Evolutionary conservation across 257 asterid species (phyloP).

Genomic region (Solanum virginianum): DNA sequence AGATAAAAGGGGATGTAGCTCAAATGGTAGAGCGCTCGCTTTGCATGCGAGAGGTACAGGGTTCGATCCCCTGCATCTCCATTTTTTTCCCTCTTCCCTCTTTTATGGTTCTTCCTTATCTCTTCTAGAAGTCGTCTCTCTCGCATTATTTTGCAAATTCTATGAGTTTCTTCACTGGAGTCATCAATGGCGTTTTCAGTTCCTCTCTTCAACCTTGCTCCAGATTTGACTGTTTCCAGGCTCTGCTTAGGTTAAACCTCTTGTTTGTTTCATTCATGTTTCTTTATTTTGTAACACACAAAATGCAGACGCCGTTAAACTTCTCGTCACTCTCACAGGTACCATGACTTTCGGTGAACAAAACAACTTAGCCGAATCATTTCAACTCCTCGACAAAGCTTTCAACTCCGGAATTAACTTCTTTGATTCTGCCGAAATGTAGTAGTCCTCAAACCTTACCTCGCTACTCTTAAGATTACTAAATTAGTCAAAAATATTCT

Average conservation of each 20-base stretch:
- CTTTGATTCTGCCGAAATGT: conserved; percentile 91
- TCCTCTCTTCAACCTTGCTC: conserved; percentile 56
- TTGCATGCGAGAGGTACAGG: conserved; percentile 90
- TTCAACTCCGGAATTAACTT: conserved; percentile 66
- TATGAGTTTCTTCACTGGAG: neutral
- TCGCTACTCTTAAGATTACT: neutral
- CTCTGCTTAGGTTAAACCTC: conserved; percentile 55
- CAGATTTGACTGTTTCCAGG: conserved; percentile 52
- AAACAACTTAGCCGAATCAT: conserved; percentile 46
- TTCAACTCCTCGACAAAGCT: conserved; percentile 68
- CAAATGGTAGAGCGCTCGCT: conserved; percentile 99
- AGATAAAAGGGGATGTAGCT: conserved; percentile 72
- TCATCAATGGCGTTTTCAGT: conserved; percentile 65
- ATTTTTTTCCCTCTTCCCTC: neutral
- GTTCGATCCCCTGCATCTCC: neutral
- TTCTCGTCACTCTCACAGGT: conserved; percentile 17
- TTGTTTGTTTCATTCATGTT: neutral
- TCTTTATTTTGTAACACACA: neutral
- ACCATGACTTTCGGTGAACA: conserved; percentile 89
- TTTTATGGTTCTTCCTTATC: neutral
- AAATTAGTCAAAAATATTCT: neutral
- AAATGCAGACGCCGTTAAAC: neutral
- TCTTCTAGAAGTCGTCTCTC: neutral
- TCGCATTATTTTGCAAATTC: neutral
- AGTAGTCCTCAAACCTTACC: neutral